Conservation (phyloP, 345 rosid genomes). For the Firmiana major region DNA sequence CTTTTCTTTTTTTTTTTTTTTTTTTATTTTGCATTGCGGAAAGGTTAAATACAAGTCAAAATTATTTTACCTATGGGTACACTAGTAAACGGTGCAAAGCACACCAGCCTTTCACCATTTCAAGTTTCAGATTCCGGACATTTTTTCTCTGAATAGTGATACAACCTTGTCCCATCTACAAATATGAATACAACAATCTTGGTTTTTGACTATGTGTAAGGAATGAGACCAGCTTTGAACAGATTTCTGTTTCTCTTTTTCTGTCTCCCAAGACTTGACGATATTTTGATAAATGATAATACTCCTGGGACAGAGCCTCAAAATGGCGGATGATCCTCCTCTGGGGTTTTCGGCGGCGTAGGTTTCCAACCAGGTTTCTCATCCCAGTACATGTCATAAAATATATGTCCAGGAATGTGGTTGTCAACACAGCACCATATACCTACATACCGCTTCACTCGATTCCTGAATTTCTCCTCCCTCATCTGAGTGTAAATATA, state of each 20-base stretch:
- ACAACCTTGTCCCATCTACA: constrained; percentile 5
- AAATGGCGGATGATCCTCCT: constrained; percentile 77
- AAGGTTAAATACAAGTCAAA: background rate
- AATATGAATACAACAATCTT: constrained; percentile 7
- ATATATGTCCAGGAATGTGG: constrained; percentile 83
- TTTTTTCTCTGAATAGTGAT: background rate
- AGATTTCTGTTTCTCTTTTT: background rate
- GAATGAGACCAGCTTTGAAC: background rate
- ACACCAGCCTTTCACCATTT: background rate
- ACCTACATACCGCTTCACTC: constrained; percentile 75
- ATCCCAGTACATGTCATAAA: constrained; percentile 96
- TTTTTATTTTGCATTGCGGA: background rate
- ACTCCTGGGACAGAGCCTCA: constrained; percentile 23
- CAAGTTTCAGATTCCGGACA: background rate
- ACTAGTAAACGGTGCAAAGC: background rate
- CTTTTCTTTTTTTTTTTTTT: no score
- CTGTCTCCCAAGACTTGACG: background rate
- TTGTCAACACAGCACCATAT: constrained; percentile 91
- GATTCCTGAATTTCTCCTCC: constrained; percentile 71
- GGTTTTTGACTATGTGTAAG: background rate
- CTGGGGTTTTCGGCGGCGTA: constrained; percentile 64
- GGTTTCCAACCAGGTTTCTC: constrained; percentile 96
- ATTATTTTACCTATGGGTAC: background rate
- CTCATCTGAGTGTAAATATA: constrained; percentile 36
- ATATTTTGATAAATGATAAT: background rate